These are phyloP conservation scores for Tylopilus sp. DNA, from an alignment of 768 basidiomycete genomes.

Conservation along the genomic window DNA sequence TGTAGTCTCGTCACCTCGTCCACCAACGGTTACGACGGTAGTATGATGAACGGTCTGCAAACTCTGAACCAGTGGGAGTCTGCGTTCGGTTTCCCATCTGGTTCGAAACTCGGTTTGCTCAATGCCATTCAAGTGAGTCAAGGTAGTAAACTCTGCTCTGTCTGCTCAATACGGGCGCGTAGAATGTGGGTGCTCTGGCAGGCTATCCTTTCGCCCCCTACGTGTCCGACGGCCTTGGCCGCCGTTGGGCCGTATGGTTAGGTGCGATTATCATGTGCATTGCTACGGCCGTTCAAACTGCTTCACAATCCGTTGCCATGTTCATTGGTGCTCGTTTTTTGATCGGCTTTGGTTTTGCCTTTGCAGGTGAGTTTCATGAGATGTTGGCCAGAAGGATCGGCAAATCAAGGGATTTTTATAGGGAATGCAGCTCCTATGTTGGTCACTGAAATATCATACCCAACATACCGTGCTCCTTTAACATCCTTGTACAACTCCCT, in stretches of 20 bases:
- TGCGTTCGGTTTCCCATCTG: constrained; percentile 58
- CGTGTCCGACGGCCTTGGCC: constrained; percentile 68
- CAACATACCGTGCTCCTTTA: constrained; percentile 73
- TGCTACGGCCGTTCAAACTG: constrained; percentile 66
- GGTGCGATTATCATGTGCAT: constrained; percentile 70
- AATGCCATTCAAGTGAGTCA: constrained; percentile 70
- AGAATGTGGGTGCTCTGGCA: constrained; percentile 70
- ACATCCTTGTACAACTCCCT: constrained; percentile 81
- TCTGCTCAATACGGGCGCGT: neutral
- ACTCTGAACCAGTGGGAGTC: constrained; percentile 58
- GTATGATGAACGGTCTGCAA: constrained; percentile 81
- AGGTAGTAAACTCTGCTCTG: neutral
- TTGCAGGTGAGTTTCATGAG: constrained; percentile 45
- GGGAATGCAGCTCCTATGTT: constrained; percentile 78
- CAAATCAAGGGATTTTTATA: constrained; percentile 18
- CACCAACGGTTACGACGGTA: constrained; percentile 73
- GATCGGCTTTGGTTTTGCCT: constrained; percentile 74
- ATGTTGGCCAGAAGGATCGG: neutral
- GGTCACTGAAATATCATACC: constrained; percentile 85
- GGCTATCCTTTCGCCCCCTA: constrained; percentile 72
- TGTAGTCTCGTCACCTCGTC: constrained; percentile 69
- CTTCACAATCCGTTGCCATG: constrained; percentile 69
- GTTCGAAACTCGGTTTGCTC: constrained; percentile 59
- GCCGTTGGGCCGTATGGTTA: constrained; percentile 60
- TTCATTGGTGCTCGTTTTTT: constrained; percentile 80